Conservation (phyloP, 768 basidiomycete species). For the Hortiboletus campestris region DNA sequence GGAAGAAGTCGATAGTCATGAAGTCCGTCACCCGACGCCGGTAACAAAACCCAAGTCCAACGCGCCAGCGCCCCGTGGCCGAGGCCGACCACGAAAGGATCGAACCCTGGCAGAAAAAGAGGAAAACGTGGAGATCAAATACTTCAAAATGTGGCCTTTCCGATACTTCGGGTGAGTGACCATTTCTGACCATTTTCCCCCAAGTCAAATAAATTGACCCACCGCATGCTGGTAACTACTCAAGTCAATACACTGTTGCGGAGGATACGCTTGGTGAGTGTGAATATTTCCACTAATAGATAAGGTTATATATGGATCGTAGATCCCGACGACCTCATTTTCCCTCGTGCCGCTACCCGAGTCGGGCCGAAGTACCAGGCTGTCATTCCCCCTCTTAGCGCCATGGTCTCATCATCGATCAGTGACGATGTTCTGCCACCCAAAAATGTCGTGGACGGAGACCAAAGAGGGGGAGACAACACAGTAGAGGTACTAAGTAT, state of each 20-base stretch:
- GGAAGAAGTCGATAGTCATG: conserved; percentile 78
- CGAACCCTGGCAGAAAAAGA: conserved; percentile 69
- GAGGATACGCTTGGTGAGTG: conserved; percentile 84
- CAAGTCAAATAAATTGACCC: conserved; percentile 2
- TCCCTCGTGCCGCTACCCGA: conserved; percentile 90
- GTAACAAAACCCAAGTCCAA: conserved; percentile 61
- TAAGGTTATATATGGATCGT: conserved; percentile 30
- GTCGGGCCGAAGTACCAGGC: conserved; percentile 86
- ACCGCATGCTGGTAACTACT: conserved; percentile 10
- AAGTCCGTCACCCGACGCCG: conserved; percentile 59
- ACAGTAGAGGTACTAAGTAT: conserved; percentile 73
- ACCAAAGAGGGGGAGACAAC: conserved; percentile 67
- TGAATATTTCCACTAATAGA: conserved; percentile 13
- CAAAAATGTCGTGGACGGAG: conserved; percentile 25
- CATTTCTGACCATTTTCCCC: background rate
- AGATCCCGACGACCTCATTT: conserved; percentile 98
- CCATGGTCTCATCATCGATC: conserved; percentile 39
- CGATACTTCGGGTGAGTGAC: conserved; percentile 89
- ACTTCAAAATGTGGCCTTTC: conserved; percentile 92
- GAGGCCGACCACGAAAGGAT: conserved; percentile 78
- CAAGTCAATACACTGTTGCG: conserved; percentile 84
- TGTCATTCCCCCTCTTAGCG: conserved; percentile 41
- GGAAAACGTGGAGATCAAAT: conserved; percentile 74
- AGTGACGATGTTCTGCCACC: background rate
- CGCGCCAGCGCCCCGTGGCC: conserved; percentile 67